Evolutionary conservation across 768 basidiomycete genomes (phyloP), one percentile per base, ranked within the genome.

Genomic region (Rubroboletus satanas): DNA sequence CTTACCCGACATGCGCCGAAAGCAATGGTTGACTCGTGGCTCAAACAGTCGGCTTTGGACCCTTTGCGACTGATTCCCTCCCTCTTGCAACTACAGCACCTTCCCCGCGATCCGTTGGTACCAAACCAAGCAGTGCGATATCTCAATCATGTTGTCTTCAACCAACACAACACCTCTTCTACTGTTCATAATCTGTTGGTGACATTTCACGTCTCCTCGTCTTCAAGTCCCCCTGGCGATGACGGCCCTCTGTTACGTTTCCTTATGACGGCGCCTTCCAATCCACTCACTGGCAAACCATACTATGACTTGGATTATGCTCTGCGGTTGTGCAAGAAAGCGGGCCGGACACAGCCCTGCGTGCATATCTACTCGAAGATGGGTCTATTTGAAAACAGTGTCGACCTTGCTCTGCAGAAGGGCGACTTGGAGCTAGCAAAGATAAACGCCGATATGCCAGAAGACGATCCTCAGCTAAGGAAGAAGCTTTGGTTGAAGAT

Each of bases 401-500:
- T 99, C 37, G 95, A 98, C 69, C 77, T 98, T 43, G 96, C 97
- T 1, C 74, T 99, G 47, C 85, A 91, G 69, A 93, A 93, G 67
- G 96, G 94, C 7, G 97, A 99, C 66, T 69, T 99, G 52, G 97
- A 98, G 59, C 75, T 98, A 26, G 97, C 97, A 8, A 97, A 92
- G 74, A 82, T 88, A 60, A 95, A 97, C 62, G 97, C 97, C 4
- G 93, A 99, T 67, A 88, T 88, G 80, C 93, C 93, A 8, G 92
- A 91, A 61, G 93, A 93, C 56, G 95, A 98, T 64, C 83, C 83
- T 49, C 81, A 82, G 33, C 66, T 98, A 58, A 76, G 91, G 57
- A 98, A 96, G 77, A 94, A 93, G 71, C 75, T 99, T 49, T 99
- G 97, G 97, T 76, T 99, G 50, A 98, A 98, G 76, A 93, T 98